phyloP scores from a whole-genome alignment of 1,139 yeast genomes.

The Barnettozyma hawaiiensis region DNA sequence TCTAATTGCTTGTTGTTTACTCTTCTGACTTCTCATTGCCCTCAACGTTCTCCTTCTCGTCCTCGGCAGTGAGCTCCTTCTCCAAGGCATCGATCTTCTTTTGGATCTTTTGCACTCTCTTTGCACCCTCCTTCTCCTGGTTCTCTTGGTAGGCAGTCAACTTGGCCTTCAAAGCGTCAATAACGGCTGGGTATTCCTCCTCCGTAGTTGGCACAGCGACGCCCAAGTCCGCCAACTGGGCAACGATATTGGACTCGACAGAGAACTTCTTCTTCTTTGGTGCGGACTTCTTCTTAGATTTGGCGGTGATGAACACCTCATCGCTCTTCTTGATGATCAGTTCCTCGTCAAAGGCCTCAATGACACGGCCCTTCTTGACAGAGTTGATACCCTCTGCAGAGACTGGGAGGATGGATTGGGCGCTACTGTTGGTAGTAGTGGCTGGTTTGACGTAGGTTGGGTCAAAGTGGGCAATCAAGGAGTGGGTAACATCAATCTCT shows the following conservation, averaged over 20 bases:
- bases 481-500: conserved; percentile 70
- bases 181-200: conserved; percentile 65
- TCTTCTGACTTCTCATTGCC: neutral
- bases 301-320: conserved; percentile 40
- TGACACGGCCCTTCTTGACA: conserved; percentile 36
- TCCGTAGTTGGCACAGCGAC: conserved; percentile 75
- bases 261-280: conserved; percentile 53
- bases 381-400: conserved; percentile 27
- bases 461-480: conserved; percentile 67
- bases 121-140: conserved; percentile 79
- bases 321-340: conserved; percentile 57
- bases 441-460: conserved; percentile 66
- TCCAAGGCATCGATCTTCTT: conserved; percentile 65
- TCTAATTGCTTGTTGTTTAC: too few species aligned
- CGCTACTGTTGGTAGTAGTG: conserved; percentile 18
- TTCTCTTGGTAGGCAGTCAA: conserved; percentile 62
- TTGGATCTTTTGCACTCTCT: conserved; percentile 69
- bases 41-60: conserved; percentile 7
- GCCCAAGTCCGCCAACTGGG: conserved; percentile 70
- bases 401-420: conserved; percentile 5
- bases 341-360: conserved; percentile 59
- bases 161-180: conserved; percentile 68
- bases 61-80: conserved; percentile 31
- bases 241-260: conserved; percentile 77
- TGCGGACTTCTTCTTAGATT: conserved; percentile 43